Evolutionary conservation across 1,284 basidiomycete genomes (phyloP), one percentile per base, ranked within the genome.

Genomic region (Ceratobasidium sp.): DNA sequence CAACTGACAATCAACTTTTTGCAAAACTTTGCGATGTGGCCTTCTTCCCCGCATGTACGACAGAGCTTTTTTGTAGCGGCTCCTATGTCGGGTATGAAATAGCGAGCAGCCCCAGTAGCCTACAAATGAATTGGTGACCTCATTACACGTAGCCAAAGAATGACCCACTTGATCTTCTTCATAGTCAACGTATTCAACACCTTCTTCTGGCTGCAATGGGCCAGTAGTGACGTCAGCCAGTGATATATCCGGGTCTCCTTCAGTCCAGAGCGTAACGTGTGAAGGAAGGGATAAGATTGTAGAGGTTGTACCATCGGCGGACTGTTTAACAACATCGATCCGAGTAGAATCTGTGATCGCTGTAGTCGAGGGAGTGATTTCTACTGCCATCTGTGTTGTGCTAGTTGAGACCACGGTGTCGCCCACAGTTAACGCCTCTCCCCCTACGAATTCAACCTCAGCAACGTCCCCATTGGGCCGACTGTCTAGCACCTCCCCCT

Each of bases 31-130:
- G 56, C 68, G 44, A 72, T 67, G 39, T 79, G 79, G 20, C 79
- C 79, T 51, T 67, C 68, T 26, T 79, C 79, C 15, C 79, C 79
- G 33, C 79, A 79, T 10, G 60, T 75, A n/a, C 71, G 42, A 53
- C 71, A 75, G n/a, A 55, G 40, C 42, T 64, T 75, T 33, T 53
- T 75, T 18, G 60, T 33, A 20, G 44, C 26, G 15, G 60, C 46
- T 20, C 40, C 56, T 60, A n/a, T n/a, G 5, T 75, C 71, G 15
- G 71, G 42, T 20, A 56, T 23, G 42, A 75, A 75, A 44, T 75
- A 75, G 42, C 71, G 71, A 42, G 60, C 40, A 63, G 40, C 44
- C 10, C 71, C 71, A 53, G 60, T 64, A 64, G 71, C 71, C 71
- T 75, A 44, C 10, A n/a, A 46, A 39, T 26, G 39, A 23, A 15